Conservation (phyloP, 1,139 yeast species). For the Geotrichum fermentans region DNA sequence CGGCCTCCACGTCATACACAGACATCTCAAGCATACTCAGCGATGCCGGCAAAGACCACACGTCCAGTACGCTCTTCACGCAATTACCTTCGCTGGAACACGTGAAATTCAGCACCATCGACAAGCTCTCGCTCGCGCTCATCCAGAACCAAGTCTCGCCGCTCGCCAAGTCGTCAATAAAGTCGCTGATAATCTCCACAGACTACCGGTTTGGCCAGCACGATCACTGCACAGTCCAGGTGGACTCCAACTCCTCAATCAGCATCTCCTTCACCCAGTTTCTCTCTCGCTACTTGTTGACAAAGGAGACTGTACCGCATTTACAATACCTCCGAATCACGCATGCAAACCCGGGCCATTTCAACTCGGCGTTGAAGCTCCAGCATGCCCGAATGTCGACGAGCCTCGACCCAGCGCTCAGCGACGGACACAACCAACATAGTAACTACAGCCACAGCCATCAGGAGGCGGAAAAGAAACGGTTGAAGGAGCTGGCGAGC, state of each 20-base stretch:
- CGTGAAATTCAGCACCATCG: not conserved
- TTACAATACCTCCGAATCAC: slow-evolving; percentile 8
- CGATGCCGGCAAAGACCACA: not conserved
- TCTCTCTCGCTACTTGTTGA: slow-evolving; percentile 6
- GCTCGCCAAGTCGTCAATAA: slow-evolving; percentile 6
- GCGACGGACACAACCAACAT: not conserved
- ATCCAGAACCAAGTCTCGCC: slow-evolving; percentile 5
- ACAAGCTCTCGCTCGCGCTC: slow-evolving; percentile 9
- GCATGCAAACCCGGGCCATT: slow-evolving; percentile 9
- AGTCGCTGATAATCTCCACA: slow-evolving; percentile 6
- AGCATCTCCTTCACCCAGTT: slow-evolving; percentile 2
- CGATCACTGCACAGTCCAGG: not conserved
- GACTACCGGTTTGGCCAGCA: slow-evolving; percentile 10
- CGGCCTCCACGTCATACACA: not conserved
- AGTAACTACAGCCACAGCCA: too few relatives aligned
- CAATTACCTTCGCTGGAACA: not conserved
- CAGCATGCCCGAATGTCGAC: too few relatives aligned
- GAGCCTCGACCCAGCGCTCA: not conserved
- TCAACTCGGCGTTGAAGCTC: not conserved
- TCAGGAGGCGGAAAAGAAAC: too few relatives aligned
- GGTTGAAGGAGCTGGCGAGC: slow-evolving; percentile 2
- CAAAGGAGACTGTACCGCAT: slow-evolving; percentile 9
- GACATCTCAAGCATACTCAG: slow-evolving; percentile 5
- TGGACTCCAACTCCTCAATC: not conserved
- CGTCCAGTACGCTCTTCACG: not conserved